phyloP scores from a whole-genome alignment of 805 yeast genomes.

The Nakazawaea sp. region DNA sequence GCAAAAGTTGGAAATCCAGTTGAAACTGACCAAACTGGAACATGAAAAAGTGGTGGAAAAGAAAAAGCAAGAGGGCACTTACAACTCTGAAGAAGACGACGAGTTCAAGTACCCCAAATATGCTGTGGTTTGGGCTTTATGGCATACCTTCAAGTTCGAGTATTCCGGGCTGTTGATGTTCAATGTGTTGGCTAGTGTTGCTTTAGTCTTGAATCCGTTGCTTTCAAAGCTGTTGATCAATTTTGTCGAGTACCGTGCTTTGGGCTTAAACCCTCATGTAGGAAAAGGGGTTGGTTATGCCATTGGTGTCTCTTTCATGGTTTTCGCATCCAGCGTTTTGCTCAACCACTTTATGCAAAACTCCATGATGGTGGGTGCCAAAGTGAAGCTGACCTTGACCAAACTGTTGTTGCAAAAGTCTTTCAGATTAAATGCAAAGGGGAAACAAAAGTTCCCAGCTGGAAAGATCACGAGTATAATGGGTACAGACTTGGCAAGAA shows the following conservation, averaged over 20 bases:
- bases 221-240: constrained; percentile 57
- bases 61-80: constrained; percentile 23
- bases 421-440: constrained; percentile 48
- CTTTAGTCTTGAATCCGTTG: constrained; percentile 56
- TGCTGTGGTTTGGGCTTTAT: constrained; percentile 34
- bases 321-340: constrained; percentile 37
- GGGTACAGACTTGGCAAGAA: constrained; percentile 75
- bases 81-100: constrained; percentile 26
- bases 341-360: constrained; percentile 61
- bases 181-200: constrained; percentile 39
- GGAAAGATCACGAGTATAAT: constrained; percentile 71
- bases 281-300: constrained; percentile 73
- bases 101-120: constrained; percentile 32
- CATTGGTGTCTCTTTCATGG: constrained; percentile 57
- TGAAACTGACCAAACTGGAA: constrained; percentile 18
- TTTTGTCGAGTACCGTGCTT: constrained; percentile 47
- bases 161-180: constrained; percentile 32
- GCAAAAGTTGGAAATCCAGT: constrained; percentile 22
- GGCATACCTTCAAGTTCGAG: constrained; percentile 32
- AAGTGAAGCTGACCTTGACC: constrained; percentile 62
- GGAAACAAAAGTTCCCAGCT: constrained; percentile 54
- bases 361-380: constrained; percentile 60
- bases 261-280: constrained; percentile 31
- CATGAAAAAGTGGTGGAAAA: constrained; percentile 23
- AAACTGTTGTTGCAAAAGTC: constrained; percentile 67